Conservation (phyloP, 2,329 filamentous ascomycete genomes). For the Cylindrodendrum hubeiense region DNA sequence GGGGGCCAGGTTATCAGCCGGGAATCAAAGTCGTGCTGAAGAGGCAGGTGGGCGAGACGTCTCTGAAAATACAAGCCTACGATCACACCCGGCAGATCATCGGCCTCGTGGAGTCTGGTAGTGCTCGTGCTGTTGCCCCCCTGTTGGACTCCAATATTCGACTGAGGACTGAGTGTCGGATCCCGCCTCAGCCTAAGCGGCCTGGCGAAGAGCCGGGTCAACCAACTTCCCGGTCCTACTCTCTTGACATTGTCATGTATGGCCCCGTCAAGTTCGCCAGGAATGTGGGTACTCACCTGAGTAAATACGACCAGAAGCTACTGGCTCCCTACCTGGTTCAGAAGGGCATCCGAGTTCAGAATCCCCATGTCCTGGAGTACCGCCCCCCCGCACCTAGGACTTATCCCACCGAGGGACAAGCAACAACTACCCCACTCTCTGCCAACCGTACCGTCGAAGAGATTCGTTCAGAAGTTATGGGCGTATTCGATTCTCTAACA, state of each 20-base stretch:
- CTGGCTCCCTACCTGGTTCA: slow-evolving; percentile 75
- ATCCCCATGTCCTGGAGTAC: slow-evolving; percentile 75
- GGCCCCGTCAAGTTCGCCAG: slow-evolving; percentile 76
- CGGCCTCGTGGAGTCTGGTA: slow-evolving; percentile 78
- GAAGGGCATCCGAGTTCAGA: slow-evolving; percentile 77
- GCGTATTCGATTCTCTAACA: slow-evolving; percentile 87
- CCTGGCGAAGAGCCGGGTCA: slow-evolving; percentile 74
- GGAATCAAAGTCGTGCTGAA: slow-evolving; percentile 79
- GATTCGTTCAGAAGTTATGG: slow-evolving; percentile 84
- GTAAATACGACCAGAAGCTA: slow-evolving; percentile 74
- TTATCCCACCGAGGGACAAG: slow-evolving; percentile 47
- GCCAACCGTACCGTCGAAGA: slow-evolving; percentile 81
- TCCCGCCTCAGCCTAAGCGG: slow-evolving; percentile 74
- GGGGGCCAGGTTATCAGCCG: slow-evolving; percentile 74
- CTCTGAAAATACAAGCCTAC: slow-evolving; percentile 75
- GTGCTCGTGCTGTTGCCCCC: slow-evolving; percentile 75
- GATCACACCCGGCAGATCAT: slow-evolving; percentile 81
- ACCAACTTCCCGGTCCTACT: slow-evolving; percentile 70
- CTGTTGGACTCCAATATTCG: slow-evolving; percentile 77
- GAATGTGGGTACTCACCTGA: slow-evolving; percentile 75
- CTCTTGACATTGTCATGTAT: slow-evolving; percentile 82
- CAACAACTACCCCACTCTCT: slow-evolving; percentile 44
- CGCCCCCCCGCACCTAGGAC: slow-evolving; percentile 54
- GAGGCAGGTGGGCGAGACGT: slow-evolving; percentile 66
- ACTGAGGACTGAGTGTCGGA: slow-evolving; percentile 78